Base-by-base conservation (phyloP, 164 flowering plant species). In the Houttuynia cordata region DNA sequence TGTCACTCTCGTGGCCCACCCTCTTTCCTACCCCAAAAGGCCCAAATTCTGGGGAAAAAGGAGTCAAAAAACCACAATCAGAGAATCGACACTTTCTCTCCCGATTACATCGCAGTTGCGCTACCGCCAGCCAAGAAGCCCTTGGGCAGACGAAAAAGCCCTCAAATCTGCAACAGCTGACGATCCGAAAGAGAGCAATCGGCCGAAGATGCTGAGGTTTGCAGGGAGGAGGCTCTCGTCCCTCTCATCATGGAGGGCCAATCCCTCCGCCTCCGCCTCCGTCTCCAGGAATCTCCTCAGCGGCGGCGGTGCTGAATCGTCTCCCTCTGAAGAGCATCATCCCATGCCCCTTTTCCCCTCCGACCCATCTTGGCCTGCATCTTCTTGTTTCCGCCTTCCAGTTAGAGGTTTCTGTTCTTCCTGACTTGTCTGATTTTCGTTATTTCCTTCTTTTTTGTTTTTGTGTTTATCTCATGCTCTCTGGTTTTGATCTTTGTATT, bases 201-300 rank as follows among this genome's bases (percentile, higher is more conserved):
- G 23, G n/a, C 22, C 24, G 67, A 70, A 67, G 73, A 84, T 84
- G 87, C 65, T 84, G 75, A 72, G 87, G 67, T 66, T 79, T 24
- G 81, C 83, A 15, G 85, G 82, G 68, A 82, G 80, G 74, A 82
- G 86, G 76, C 67, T 82, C 24, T 72, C 83, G 25, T 77, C 78
- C 67, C 70, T 75, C 10, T 68, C 81, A n/a, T n/a, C n/a, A 47
- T 75, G 81, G 80, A 61, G 80, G 62, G 57, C 77, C 18, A 62
- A 63, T 55, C 75, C 62, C 25, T 57, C 82, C 10, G 60, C 77
- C 42, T 6, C 67, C 52, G 23, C n/a, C n/a, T n/a, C n/a, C n/a
- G n/a, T 65, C 53, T 67, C 76, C 17, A 67, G 62, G 22, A 75
- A 59, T 53, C 57, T 65, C 8, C 49, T 67, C 62, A 56, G 53